Percentiles rank a stretch among this genome's conserved stretches.
These are phyloP conservation scores for Psophocarpus tetragonolobus DNA, from an alignment of 306 rosid species.

Conservation along the genomic window DNA sequence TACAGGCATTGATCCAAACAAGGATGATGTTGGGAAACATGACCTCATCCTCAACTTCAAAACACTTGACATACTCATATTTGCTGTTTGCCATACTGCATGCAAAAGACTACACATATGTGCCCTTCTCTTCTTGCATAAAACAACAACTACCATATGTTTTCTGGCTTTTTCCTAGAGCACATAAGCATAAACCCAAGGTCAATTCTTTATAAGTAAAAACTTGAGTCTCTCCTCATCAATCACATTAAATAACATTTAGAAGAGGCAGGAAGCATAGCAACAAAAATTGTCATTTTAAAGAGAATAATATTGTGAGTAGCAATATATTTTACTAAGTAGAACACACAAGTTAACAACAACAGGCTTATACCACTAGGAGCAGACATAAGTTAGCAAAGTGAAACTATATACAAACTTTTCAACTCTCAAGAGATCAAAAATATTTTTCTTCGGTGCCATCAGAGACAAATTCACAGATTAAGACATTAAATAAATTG, in stretches of 20 bases:
- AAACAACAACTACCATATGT: constrained; percentile 3
- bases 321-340: not conserved
- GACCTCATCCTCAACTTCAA: constrained; percentile 74
- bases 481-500: no score
- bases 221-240: not conserved
- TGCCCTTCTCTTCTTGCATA: not conserved
- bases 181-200: not conserved
- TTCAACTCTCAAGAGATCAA: no score
- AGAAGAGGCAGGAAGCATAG: not conserved
- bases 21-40: constrained; percentile 67
- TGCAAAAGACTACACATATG: not conserved
- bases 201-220: not conserved
- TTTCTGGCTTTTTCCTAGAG: not conserved
- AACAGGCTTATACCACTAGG: not conserved
- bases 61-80: constrained; percentile 79
- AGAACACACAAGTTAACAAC: not conserved
- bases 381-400: not conserved
- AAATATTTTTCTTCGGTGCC: no score
- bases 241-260: not conserved
- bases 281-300: not conserved
- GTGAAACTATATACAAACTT: not conserved
- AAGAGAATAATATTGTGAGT: not conserved
- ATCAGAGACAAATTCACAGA: no score
- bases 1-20: constrained; percentile 55
- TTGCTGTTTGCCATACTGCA: constrained; percentile 73